These are phyloP conservation scores for Pueraria montana DNA, from an alignment of 306 rosid species.

Conservation along the genomic window DNA sequence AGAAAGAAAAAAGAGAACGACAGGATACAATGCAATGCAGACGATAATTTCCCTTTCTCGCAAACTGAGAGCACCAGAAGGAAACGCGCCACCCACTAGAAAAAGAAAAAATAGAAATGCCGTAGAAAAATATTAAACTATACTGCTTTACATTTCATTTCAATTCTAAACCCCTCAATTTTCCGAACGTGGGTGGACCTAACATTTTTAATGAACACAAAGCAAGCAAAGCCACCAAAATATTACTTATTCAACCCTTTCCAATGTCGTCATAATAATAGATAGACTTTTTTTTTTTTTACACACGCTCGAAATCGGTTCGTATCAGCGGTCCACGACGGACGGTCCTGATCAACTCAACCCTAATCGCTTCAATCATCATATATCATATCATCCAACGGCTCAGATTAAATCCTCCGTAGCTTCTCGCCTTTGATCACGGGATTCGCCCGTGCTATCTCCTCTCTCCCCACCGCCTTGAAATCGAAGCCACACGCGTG, in stretches of 20 bases:
- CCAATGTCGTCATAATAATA: slow-evolving; percentile 31
- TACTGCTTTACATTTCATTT: neutral
- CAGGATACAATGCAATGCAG: neutral
- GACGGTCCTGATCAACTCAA: slow-evolving; percentile 41
- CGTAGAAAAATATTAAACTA: slow-evolving; percentile 17
- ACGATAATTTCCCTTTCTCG: slow-evolving; percentile 11
- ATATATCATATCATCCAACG: slow-evolving; percentile 6
- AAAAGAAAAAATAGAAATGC: slow-evolving; percentile 19
- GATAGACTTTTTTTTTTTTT: slow-evolving; percentile 41
- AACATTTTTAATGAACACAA: slow-evolving; percentile 21
- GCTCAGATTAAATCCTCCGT: slow-evolving; percentile 63
- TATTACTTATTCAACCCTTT: slow-evolving; percentile 45
- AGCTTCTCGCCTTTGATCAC: slow-evolving; percentile 82
- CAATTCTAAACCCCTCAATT: neutral
- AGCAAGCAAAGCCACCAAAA: slow-evolving; percentile 44
- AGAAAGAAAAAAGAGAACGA: slow-evolving; percentile 1
- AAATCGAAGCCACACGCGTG: slow-evolving; percentile 88
- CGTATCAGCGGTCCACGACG: neutral
- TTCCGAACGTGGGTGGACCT: slow-evolving; percentile 34
- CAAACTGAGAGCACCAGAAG: neutral
- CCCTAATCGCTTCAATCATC: slow-evolving; percentile 26
- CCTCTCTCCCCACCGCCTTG: slow-evolving; percentile 82
- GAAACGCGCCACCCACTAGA: neutral
- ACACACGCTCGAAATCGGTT: slow-evolving; percentile 23
- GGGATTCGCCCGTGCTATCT: slow-evolving; percentile 88